Conservation (phyloP, 768 basidiomycete genomes). For the Mycena crocata region DNA sequence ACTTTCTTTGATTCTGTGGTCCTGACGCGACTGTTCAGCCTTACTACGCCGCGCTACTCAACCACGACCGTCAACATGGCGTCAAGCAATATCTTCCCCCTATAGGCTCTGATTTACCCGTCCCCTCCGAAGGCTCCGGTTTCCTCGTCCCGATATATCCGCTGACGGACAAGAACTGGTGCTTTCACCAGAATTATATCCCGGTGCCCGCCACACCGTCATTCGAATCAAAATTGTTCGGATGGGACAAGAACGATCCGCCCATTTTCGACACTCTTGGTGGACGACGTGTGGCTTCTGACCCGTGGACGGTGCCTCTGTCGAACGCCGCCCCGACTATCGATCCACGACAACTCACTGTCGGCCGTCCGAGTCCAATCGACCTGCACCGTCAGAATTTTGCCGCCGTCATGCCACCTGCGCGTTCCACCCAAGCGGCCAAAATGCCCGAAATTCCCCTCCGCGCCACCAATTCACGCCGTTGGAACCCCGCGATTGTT, state of each 20-base stretch:
- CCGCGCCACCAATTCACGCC: too few relatives aligned
- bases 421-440: too few relatives aligned
- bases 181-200: not conserved
- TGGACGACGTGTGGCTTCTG: not conserved
- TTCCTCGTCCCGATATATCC: constrained; percentile 4
- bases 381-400: too few relatives aligned
- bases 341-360: not conserved
- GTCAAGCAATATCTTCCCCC: constrained; percentile 4
- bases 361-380: too few relatives aligned
- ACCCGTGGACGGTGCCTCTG: constrained; percentile 8
- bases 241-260: not conserved
- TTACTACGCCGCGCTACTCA: not conserved
- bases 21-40: not conserved
- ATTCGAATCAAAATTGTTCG: constrained; percentile 7
- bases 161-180: not conserved
- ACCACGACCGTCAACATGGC: constrained; percentile 7
- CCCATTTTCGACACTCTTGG: not conserved
- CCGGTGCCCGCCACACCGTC: not conserved
- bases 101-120: too few relatives aligned
- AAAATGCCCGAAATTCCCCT: too few relatives aligned
- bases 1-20: not conserved
- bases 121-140: not conserved
- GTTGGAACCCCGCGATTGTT: too few relatives aligned
- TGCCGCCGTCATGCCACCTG: too few relatives aligned
- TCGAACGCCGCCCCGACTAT: not conserved